Base-by-base conservation (phyloP, 1,284 basidiomycete species). In the Leucoagaricus sp. region DNA sequence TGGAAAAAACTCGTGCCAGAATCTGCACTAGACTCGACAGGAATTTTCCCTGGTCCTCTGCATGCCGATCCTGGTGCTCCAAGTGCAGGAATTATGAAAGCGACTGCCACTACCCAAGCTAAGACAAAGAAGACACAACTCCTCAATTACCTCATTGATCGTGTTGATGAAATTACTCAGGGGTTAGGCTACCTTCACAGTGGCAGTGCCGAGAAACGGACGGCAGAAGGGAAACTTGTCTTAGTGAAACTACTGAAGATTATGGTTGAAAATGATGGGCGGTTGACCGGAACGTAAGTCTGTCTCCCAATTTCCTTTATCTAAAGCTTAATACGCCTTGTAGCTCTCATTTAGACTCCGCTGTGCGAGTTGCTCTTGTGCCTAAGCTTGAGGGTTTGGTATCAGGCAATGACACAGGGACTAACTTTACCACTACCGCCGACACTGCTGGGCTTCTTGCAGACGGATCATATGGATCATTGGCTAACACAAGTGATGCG, bases 101-200 rank as follows among this genome's bases (percentile, higher is more conserved):
- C 87, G 3, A 83, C 82, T 23, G 70, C 77, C 6, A 79, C 84
- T 2, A 76, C 82, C 1, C 86, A 87, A 64, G 73, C 74, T 10
- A 97, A 96, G 77, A 85, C 85, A 53, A 96, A 95, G 77, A 93
- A 94, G 65, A 79, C 86, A n/a, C 81, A 78, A 21, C 84, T 96
- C 0, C 64, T 86, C 40, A 84, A 85, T 58, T 98, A 96, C 69
- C 77, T 98, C 15, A 79, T 84, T 10, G 85, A 85, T 47, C 82
- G 92, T 50, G 81, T 82, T 1, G 84, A 84, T 49, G 95, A 97
- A 69, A 82, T 95, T 17, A 81, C 84, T 48, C 82, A 84, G 53
- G 93, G 89, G 13, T 72, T 93, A 54, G 84, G 85, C 17, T 96
- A 95, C 69, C 72, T 92, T 23, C 77, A 79, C 57, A 72, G 75